Base-by-base conservation (phyloP, 1,284 basidiomycete genomes). In the Psilocybe mexicana region DNA sequence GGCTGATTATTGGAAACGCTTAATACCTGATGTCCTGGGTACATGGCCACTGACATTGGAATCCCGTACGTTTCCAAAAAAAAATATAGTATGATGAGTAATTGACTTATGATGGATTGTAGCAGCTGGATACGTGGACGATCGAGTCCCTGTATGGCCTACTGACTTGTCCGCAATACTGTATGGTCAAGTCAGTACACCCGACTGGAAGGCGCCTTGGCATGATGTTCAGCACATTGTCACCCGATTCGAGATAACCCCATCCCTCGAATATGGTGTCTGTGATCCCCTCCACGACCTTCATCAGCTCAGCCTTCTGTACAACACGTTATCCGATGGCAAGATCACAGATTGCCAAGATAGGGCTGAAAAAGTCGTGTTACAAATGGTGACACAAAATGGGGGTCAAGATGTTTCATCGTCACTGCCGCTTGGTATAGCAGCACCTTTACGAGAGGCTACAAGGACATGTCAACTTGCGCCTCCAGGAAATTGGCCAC, bases 1-100 rank as follows among this genome's bases (percentile, higher is more conserved):
- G 92, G 82, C 84, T 1, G 94, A 96, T 70, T 94, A 94, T 68
- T 93, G 92, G 90, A 87, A 87, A 62, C 81, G 92, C 6, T 73
- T 93, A 28, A 83, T 85, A 65, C 91, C 92, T 0, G 78, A 81
- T 46, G 78, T 80, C 23, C 72, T 80, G 62, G 70, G 76, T 30
- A 67, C 72, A 23, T 92, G 90, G 90, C 81, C 82, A 2, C 73
- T 78, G 6, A 74, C 79, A 36, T 65, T 74, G 2, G 71, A 68
- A 33, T 70, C 76, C 54, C 69, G 86, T 85, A 65, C 58, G 80
- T 73, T 47, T 54, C 43, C 25, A 18, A 36, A 33, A 48, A 40
- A 14, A 36, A 33, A 48, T 42, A 14, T 18, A 7, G 59, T 28
- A 45, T 71, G 59, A 24, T 46, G 72, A 25, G n/a, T 47, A 26